A percentile compares a stretch with the other conserved stretches of the same genome.
Evolutionary conservation across 2,329 filamentous ascomycete genomes (phyloP).

Genomic region (Fusarium secorum): DNA sequence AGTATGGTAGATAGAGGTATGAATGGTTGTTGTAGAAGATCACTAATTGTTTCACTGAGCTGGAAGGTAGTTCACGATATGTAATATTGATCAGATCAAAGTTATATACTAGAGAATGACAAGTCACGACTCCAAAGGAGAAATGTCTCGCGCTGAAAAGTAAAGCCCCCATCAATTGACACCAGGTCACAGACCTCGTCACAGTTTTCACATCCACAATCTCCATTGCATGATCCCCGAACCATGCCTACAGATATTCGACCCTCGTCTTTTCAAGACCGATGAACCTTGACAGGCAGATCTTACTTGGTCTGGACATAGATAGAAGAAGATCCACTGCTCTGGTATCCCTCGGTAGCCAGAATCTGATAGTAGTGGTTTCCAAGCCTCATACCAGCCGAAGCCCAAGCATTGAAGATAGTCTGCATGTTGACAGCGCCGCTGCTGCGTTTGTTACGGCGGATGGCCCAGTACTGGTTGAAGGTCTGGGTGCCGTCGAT

Average conservation of each 20-base stretch:
- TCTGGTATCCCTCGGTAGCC: conserved; percentile 20
- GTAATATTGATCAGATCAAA: background rate
- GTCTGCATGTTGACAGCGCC: conserved; percentile 15
- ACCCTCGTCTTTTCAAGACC: fast-evolving
- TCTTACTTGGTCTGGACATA: conserved; percentile 11
- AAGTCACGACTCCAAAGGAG: background rate
- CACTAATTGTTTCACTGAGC: fast-evolving
- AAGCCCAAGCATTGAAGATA: conserved; percentile 11
- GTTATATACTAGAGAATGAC: background rate
- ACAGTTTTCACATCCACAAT: background rate
- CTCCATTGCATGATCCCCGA: fast-evolving
- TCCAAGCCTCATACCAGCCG: conserved; percentile 8
- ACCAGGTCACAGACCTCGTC: background rate
- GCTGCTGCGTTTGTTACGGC: conserved; percentile 8
- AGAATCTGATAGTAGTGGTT: conserved; percentile 18
- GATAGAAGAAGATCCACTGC: conserved; percentile 10
- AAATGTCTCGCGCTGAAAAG: background rate
- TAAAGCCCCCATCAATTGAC: background rate
- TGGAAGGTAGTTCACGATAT: background rate
- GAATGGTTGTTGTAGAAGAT: fast-evolving
- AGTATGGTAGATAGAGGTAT: background rate
- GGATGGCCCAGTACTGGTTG: conserved; percentile 22
- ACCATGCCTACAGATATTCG: fast-evolving
- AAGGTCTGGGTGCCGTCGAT: conserved; percentile 1
- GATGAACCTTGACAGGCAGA: fast-evolving